Conservation (phyloP, 140 eudicot species). For the Ambrosia hybrid region DNA sequence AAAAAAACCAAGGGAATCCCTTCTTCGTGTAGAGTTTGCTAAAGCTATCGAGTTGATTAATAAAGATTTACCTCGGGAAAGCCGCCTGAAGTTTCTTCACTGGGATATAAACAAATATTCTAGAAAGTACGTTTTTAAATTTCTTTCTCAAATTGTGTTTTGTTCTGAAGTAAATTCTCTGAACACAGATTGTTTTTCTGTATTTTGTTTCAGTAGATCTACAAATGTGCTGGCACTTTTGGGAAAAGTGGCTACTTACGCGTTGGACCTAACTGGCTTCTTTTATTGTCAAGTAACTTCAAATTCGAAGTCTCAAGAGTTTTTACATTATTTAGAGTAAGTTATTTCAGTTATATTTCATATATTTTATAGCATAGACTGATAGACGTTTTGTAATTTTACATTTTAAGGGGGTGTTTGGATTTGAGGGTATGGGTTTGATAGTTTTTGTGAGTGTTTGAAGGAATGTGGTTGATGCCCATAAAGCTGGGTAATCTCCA, state of each 20-base stretch:
- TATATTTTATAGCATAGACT: background rate
- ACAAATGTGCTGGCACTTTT: constrained; percentile 65
- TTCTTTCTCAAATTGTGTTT: background rate
- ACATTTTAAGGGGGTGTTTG: background rate
- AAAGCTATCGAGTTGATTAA: constrained; percentile 77
- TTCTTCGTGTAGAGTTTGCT: constrained; percentile 83
- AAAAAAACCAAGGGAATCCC: constrained; percentile 82
- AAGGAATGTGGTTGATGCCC: no score
- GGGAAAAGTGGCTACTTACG: constrained; percentile 77
- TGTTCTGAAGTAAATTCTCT: constrained; percentile 3
- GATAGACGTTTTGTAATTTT: background rate
- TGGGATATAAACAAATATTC: constrained; percentile 89
- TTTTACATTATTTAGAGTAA: constrained; percentile 36
- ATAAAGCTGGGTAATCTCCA: no score
- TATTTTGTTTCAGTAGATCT: constrained; percentile 52
- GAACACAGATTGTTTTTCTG: background rate
- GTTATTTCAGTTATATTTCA: constrained; percentile 13
- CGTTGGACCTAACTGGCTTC: constrained; percentile 75
- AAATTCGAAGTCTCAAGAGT: constrained; percentile 37
- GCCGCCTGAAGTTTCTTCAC: constrained; percentile 79
- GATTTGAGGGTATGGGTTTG: background rate
- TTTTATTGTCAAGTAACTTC: constrained; percentile 63
- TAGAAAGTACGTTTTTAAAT: constrained; percentile 50
- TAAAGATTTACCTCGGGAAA: constrained; percentile 60
- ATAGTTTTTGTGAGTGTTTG: background rate